phyloP scores from a whole-genome alignment of 768 basidiomycete genomes.

The Gloeopeniophorella convolvens region DNA sequence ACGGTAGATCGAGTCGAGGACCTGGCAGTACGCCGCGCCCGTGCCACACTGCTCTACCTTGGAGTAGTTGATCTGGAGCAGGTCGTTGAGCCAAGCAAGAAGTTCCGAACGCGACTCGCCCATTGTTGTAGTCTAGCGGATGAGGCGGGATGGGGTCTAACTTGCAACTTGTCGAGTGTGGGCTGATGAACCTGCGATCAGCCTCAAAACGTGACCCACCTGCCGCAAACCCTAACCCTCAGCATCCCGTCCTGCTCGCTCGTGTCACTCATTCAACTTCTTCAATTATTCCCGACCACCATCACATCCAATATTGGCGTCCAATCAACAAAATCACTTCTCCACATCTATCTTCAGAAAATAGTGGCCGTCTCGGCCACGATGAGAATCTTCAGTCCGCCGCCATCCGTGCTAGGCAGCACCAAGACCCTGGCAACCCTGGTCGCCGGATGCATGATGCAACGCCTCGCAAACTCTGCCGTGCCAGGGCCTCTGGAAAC shows the following conservation, averaged over 20 bases:
- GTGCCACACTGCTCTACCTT: conserved; percentile 91
- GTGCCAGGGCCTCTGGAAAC: too few relatives aligned
- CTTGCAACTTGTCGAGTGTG: not conserved
- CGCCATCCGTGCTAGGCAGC: not conserved
- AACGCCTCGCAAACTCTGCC: not conserved
- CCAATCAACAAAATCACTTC: too few relatives aligned
- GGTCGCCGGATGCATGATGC: not conserved
- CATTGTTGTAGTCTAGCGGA: conserved; percentile 32
- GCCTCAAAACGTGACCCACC: not conserved
- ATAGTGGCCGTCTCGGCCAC: not conserved
- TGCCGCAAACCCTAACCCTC: conserved; percentile 9
- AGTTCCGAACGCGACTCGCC: conserved; percentile 81
- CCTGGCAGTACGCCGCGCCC: conserved; percentile 91
- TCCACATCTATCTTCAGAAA: not conserved
- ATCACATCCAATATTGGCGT: too few relatives aligned
- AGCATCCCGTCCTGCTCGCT: too few relatives aligned
- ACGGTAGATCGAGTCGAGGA: conserved; percentile 94
- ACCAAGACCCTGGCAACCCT: not conserved
- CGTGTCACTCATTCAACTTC: too few relatives aligned
- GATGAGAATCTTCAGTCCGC: not conserved
- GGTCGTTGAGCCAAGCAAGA: conserved; percentile 88
- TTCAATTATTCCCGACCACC: too few relatives aligned
- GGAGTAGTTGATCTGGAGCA: conserved; percentile 84
- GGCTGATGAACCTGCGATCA: conserved; percentile 1
- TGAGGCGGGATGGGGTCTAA: conserved; percentile 3